Evolutionary conservation across 2,329 filamentous ascomycete species (phyloP).

Genomic region (Aureobasidium sp.): DNA sequence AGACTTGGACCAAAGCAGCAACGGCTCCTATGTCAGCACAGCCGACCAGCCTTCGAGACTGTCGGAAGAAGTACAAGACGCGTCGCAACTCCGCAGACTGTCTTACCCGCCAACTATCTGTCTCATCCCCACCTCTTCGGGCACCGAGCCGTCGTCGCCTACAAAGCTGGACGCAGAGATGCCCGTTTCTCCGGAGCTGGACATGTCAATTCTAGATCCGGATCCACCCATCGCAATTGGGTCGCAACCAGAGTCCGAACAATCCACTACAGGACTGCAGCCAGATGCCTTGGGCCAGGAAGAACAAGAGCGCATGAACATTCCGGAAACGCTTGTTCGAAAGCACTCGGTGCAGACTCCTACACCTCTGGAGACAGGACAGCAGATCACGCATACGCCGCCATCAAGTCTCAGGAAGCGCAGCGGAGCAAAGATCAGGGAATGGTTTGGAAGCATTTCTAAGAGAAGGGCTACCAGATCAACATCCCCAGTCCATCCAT

Average conservation of each 20-base stretch:
- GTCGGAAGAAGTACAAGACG: not conserved
- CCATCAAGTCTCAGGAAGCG: slow-evolving; percentile 48
- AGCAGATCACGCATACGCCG: slow-evolving; percentile 8
- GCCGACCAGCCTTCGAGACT: not conserved
- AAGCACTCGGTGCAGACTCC: not conserved
- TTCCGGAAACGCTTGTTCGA: not conserved
- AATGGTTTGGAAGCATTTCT: slow-evolving; percentile 9
- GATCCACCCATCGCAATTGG: not conserved
- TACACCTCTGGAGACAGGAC: not conserved
- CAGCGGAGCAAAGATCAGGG: slow-evolving; percentile 28
- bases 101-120: slow-evolving; percentile 9
- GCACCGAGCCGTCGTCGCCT: not conserved
- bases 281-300: not conserved
- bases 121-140: not conserved
- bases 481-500: not conserved
- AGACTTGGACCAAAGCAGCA: not conserved
- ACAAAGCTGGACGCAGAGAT: not conserved
- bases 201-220: not conserved
- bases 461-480: slow-evolving; percentile 10
- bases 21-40: not conserved
- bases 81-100: slow-evolving; percentile 4
- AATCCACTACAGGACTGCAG: not conserved
- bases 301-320: not conserved
- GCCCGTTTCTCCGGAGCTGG: not conserved
- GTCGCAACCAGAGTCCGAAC: not conserved